Evolutionary conservation across 2,329 filamentous ascomycete species (phyloP), one percentile per base, ranked within the genome.

Genomic region (Aspergillus sp.): DNA sequence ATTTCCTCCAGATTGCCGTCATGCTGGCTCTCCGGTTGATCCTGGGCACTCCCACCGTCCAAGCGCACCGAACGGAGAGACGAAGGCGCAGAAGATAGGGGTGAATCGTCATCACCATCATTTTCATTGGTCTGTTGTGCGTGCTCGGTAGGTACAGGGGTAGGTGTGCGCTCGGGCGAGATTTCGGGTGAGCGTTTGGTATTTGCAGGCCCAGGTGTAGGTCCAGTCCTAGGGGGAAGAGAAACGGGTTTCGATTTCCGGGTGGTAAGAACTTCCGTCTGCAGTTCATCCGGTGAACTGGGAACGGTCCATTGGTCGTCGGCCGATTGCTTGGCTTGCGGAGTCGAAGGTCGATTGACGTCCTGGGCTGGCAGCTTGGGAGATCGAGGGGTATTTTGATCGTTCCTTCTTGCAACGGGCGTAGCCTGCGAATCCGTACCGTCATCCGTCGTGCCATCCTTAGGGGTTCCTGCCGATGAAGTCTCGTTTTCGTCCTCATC

Each of bases 11-110:
- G 10, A 20, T 47, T 43, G 25, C 20, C 23, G 6, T 44, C 41
- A 30, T 44, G 35, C 38, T 38, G 7, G 6, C 10, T 9, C 10
- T 41, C 37, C 4, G 25, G 35, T 7, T 46, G 47, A 9, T 33
- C n/a, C 27, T 20, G 30, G 7, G 22, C n/a, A 15, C 22, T 19
- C 50, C 38, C 47, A 12, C 46, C 46, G n/a, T 47, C 47, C 33
- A 57, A 41, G 3, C 32, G 33, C 7, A 51, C 22, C 2, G 61
- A 65, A 13, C 49, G 50, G n/a, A 65, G 47, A 10, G 58, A 63
- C 2, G 65, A 65, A 2, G 60, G 61, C 4, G 62, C 58, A 5
- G 69, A 69, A 13, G 69, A 70, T n/a, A 70, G 54, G 5, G 67
- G 58, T 12, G 69, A 71, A 15, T 53, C 51, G 32, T 57, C 54